Evolutionary conservation across 2,329 filamentous ascomycete species (phyloP), one percentile per base, ranked within the genome.

Genomic region (Penicillium sp.): DNA sequence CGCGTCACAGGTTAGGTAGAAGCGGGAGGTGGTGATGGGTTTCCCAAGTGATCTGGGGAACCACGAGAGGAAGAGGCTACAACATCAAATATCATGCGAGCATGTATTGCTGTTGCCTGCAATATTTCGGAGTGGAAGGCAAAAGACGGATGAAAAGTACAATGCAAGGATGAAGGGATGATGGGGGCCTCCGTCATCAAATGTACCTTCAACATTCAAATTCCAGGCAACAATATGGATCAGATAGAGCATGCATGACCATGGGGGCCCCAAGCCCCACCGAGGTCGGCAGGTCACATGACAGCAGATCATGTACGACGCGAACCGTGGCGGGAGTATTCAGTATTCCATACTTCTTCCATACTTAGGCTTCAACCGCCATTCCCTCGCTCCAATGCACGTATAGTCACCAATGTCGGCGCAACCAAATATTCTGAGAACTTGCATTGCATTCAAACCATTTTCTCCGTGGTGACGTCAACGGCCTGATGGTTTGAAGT

Each of bases 211-310:
- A 45, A 34, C n/a, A 34, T 37, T n/a, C 33, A 21, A 40, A 24
- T 40, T 43, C 43, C 61, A 65, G 63, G 63, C 63, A 67, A 65
- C 62, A 66, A 46, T n/a, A n/a, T 52, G 60, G 59, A 65, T 65
- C 61, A 61, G 55, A 59, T 58, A 59, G 11, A 31, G 24, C 24
- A 5, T 28, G n/a, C 24, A 28, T 10, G 5, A 10, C 24, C 24
- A 5, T 28, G 5, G 14, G 10, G 26, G 23, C 24, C 33, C 26
- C 43, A 40, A 24, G 3, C 16, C n/a, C n/a, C n/a, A n/a, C n/a
- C n/a, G n/a, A n/a, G n/a, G n/a, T n/a, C n/a, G n/a, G 19, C 10
- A 8, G 26, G 11, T 33, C 42, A 45, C 18, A 28, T 19, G 31
- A 55, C 43, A 51, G 23, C 16, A 11, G 28, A 9, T 23, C 33